Percentiles rank a stretch among this genome's conserved stretches.
phyloP scores from a whole-genome alignment of 345 rosid genomes.

The Capsella bursapastoris region DNA sequence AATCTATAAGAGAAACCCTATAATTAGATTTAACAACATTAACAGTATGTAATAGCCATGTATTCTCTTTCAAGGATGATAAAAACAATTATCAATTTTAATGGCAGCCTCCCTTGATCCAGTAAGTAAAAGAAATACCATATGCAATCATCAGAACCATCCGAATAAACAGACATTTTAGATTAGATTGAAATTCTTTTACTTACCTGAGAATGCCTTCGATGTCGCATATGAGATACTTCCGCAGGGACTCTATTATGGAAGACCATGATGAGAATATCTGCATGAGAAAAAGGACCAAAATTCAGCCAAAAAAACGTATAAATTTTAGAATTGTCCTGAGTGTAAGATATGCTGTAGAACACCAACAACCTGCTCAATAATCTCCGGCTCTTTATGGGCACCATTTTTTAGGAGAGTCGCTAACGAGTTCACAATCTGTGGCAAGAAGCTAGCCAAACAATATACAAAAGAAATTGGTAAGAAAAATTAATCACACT shows the following conservation, averaged over 20 bases:
- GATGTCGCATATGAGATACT: constrained; percentile 62
- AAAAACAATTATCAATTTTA: neutral
- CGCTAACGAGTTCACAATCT: constrained; percentile 60
- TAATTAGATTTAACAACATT: neutral
- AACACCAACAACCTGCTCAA: constrained; percentile 73
- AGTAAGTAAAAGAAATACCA: constrained; percentile 9
- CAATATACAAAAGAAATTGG: constrained; percentile 32
- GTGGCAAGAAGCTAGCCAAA: constrained; percentile 66
- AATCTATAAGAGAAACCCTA: neutral
- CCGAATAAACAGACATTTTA: constrained; percentile 24
- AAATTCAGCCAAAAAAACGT: constrained; percentile 1
- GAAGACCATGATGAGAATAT: constrained; percentile 75
- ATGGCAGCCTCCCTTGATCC: neutral
- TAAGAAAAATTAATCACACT: neutral
- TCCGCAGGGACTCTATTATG: constrained; percentile 70
- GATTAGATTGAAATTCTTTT: neutral
- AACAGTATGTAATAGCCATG: constrained; percentile 10
- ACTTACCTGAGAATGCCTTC: constrained; percentile 68
- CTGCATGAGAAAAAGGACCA: constrained; percentile 51
- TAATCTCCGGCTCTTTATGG: constrained; percentile 82
- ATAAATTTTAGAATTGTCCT: neutral
- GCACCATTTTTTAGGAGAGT: constrained; percentile 78
- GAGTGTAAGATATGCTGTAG: constrained; percentile 4
- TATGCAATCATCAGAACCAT: constrained; percentile 24
- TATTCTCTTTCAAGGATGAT: constrained; percentile 16